Base-by-base conservation (phyloP, 2,329 filamentous ascomycete genomes). In the Zelopaecilomyces penicillatus region DNA sequence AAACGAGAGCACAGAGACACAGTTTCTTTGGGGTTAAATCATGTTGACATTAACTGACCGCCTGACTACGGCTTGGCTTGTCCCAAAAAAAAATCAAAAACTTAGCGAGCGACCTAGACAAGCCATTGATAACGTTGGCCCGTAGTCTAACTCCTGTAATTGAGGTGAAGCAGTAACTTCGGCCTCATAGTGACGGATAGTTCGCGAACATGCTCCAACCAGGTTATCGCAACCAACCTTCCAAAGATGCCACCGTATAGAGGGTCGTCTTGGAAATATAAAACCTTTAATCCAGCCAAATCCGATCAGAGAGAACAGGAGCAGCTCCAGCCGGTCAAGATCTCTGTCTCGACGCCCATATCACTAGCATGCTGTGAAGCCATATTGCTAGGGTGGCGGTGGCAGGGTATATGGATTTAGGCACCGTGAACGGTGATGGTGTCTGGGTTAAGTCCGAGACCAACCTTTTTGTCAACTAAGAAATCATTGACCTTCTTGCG, bases 401-500 rank as follows among this genome's bases (percentile, higher is more conserved):
- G 61, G 63, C 61, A 57, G 60, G 60, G 61, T 57, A 39, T 36
- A 55, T 54, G 56, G 54, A 56, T 60, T 66, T 71, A 71, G 63
- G 70, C 70, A 55, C 82, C 68, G 63, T 70, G 67, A 62, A 91
- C 87, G 80, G 97, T 96, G 75, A 97, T 95, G 73, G 85, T 94
- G 82, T 96, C 95, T 69, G 83, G 78, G 73, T 96, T 88, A 65
- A 96, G 83, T 69, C 87, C 88, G 62, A 97, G 80, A 63, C 91
- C 91, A 65, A 90, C 87, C 71, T 90, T 88, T 80, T 95, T 94
- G 75, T 95, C 87, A 72, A 83, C 82, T 70, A 97, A 83, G 76
- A 97, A 98, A 65, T 96, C 89, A 70, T 94, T 87, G 67, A 96
- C 87, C 81, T 95, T 89, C 75, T 95, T 95, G 73, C 93, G 91